Evolutionary conservation across 2,329 filamentous ascomycete species (phyloP).

Genomic region (Calycina herbarum): DNA sequence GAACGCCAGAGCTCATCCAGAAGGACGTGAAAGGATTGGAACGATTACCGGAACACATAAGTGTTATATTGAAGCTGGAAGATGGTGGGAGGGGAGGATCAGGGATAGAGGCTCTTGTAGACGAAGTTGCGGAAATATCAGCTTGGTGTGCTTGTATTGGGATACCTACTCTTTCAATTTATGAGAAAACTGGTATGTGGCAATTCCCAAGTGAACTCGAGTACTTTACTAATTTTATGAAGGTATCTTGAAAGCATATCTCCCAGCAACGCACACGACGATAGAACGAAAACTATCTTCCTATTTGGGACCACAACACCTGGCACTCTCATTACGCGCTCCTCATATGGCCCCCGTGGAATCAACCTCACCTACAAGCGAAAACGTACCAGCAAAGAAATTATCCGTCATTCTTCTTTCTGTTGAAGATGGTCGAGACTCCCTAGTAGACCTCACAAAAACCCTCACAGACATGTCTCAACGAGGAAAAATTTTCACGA

Average conservation of each 20-base stretch:
- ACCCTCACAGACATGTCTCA: conserved; percentile 96
- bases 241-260: conserved; percentile 88
- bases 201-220: background rate
- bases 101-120: conserved; percentile 79
- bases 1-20: conserved; percentile 87
- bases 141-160: conserved; percentile 92
- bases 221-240: conserved; percentile 21
- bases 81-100: conserved; percentile 67
- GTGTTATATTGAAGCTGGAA: conserved; percentile 77
- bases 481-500: conserved; percentile 74
- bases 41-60: conserved; percentile 80
- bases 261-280: conserved; percentile 78
- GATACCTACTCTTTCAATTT: conserved; percentile 84
- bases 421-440: conserved; percentile 85
- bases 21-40: conserved; percentile 76
- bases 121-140: conserved; percentile 86
- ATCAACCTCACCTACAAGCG: conserved; percentile 46
- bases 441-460: conserved; percentile 91
- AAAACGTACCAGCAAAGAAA: conserved; percentile 42
- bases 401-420: conserved; percentile 76
- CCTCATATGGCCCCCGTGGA: conserved; percentile 65
- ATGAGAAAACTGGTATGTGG: conserved; percentile 80
- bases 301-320: conserved; percentile 80
- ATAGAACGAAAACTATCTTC: conserved; percentile 77
- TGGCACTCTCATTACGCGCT: conserved; percentile 70